These are phyloP conservation scores for Nitzschia palea DNA, from an alignment of 108 stramenopile genomes.

Conservation along the genomic window DNA sequence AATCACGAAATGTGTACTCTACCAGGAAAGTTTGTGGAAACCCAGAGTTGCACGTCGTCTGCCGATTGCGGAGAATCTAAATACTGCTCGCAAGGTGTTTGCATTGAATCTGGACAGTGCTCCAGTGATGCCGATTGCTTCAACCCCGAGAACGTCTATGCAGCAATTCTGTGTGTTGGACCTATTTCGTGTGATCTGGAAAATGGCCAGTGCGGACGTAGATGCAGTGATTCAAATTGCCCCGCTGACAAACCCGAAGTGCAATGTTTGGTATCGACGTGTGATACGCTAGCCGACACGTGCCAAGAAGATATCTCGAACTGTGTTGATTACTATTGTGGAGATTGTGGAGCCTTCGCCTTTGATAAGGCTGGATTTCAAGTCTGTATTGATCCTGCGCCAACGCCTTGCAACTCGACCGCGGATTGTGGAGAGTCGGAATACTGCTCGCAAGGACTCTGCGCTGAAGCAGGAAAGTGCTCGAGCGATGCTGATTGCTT, in stretches of 20 bases:
- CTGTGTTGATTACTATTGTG: conserved; percentile 24
- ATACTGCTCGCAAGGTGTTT: conserved; percentile 21
- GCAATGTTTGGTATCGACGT: conserved; percentile 2
- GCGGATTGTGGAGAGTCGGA: conserved; percentile 7
- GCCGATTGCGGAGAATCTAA: conserved; percentile 5
- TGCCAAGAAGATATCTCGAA: conserved; percentile 9
- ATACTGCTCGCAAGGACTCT: conserved; percentile 16
- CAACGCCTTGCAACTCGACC: not conserved
- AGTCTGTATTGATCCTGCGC: conserved; percentile 1
- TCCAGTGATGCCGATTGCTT: conserved; percentile 13
- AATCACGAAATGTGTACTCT: not conserved
- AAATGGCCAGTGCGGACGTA: not conserved
- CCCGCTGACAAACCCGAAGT: conserved; percentile 3
- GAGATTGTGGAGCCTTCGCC: conserved; percentile 17
- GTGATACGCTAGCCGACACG: not conserved
- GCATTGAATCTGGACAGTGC: conserved; percentile 6
- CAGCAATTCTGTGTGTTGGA: conserved; percentile 15
- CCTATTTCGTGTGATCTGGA: not conserved
- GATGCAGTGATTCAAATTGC: not conserved
- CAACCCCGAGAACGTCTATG: conserved; percentile 27
- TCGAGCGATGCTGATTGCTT: conserved; percentile 17
- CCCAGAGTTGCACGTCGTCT: conserved; percentile 11
- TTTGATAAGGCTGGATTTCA: conserved; percentile 22
- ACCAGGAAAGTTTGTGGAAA: not conserved
- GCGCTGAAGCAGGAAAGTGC: conserved; percentile 10